A percentile compares a stretch with the other conserved stretches of the same genome.
phyloP scores from a whole-genome alignment of 129 eudicot species.

The Flaveria bidentis region DNA sequence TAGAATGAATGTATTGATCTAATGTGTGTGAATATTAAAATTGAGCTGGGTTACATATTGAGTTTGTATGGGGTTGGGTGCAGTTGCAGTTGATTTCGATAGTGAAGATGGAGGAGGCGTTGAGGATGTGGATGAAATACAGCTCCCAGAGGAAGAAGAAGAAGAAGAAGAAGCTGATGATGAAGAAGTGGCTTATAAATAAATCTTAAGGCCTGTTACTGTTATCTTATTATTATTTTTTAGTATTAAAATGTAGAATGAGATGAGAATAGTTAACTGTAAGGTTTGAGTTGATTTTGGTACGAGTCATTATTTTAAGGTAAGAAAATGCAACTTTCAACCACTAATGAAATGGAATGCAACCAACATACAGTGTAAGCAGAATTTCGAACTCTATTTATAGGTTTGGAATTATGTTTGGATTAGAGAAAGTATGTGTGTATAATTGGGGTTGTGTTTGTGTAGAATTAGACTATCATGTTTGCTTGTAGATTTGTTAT shows the following conservation, averaged over 20 bases:
- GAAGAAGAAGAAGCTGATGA: conserved; percentile 36
- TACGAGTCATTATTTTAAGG: too few relatives aligned
- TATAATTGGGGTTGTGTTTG: too few relatives aligned
- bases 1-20: not conserved
- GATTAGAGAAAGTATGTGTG: too few relatives aligned
- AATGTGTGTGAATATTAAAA: not conserved
- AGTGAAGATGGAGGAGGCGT: conserved; percentile 67
- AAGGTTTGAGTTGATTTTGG: not conserved
- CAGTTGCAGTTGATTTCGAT: conserved; percentile 43
- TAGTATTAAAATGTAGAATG: not conserved
- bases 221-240: not conserved
- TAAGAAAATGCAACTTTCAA: too few relatives aligned
- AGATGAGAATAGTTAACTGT: not conserved
- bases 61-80: conserved; percentile 16
- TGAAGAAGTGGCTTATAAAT: conserved; percentile 7
- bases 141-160: conserved; percentile 46
- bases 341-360: too few relatives aligned
- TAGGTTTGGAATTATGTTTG: too few relatives aligned
- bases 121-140: conserved; percentile 69
- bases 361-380: too few relatives aligned
- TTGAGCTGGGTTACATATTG: too few relatives aligned
- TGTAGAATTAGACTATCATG: too few relatives aligned
- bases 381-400: too few relatives aligned
- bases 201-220: not conserved
- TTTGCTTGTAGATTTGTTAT: too few relatives aligned